Conservation (phyloP, 805 yeast species). For the Yarrowia sp. region DNA sequence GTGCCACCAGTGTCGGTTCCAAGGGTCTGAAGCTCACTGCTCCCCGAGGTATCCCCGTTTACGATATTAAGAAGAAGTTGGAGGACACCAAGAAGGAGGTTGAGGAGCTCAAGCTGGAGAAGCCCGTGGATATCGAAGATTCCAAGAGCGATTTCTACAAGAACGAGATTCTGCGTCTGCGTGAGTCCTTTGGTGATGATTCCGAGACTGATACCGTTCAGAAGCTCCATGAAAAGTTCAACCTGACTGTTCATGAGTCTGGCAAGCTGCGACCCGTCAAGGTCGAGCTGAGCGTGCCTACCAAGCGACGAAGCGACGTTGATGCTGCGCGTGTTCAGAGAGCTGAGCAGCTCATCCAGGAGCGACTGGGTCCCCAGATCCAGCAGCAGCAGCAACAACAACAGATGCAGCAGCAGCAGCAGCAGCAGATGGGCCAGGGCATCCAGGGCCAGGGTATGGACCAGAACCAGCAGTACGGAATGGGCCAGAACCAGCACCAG, state of each 20-base stretch:
- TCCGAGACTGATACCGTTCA: not conserved
- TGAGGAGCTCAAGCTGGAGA: constrained; percentile 33
- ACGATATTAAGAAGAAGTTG: constrained; percentile 31
- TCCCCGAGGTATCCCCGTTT: constrained; percentile 29
- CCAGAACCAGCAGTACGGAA: constrained; percentile 17
- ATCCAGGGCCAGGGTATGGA: constrained; percentile 1
- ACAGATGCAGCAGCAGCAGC: not conserved
- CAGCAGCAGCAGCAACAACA: constrained; percentile 18
- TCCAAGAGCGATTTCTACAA: constrained; percentile 32
- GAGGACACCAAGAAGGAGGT: constrained; percentile 34
- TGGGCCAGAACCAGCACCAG: constrained; percentile 11
- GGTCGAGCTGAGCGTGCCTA: not conserved
- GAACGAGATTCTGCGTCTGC: constrained; percentile 34
- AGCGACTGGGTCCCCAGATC: constrained; percentile 12
- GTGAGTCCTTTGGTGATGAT: constrained; percentile 37
- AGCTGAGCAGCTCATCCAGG: constrained; percentile 24
- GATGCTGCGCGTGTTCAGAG: constrained; percentile 9
- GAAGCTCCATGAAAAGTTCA: constrained; percentile 12
- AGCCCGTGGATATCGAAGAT: constrained; percentile 28
- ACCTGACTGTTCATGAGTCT: constrained; percentile 11
- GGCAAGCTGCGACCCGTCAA: constrained; percentile 20
- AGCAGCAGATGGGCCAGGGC: not conserved
- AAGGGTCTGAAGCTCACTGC: constrained; percentile 22
- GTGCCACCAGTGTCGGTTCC: constrained; percentile 38
- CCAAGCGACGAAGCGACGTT: constrained; percentile 19